Evolutionary conservation across 257 asterid species (phyloP), one percentile per base, ranked within the genome.

Genomic region (Fraxinus anomala): DNA sequence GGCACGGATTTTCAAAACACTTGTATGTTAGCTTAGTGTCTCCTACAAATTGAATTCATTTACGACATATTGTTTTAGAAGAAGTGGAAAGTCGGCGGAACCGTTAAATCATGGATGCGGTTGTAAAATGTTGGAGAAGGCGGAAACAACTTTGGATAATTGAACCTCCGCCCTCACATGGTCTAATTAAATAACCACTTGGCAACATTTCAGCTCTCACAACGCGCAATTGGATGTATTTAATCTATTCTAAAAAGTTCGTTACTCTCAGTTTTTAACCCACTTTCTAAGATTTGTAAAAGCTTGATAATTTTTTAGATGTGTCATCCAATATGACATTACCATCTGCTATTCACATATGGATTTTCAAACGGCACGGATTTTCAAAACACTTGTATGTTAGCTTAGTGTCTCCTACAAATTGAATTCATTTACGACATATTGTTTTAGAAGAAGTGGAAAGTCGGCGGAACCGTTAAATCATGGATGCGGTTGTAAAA

Each of bases 141-240:
- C 16, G 51, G 36, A 33, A 24, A n/a, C 6, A 75, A 44, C 24
- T 69, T 69, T 77, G 97, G 86, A 93, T 91, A 61, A 93, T 89
- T 6, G 98, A 93, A 34, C 98, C 98, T 47, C 97, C 97, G 6
- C 98, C 98, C 34, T 93, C 98, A 80, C 97, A 93, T 44, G 97
- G 97, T 80, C 98, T 91, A 77, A 93, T 85, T 37, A 93, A 85
- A 89, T 87, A 93, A 59, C 98, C 98, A 88, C 98, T 91, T 31
- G 98, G 92, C 81, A 91, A 80, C 89, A 93, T 82, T 84, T 93
- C 98, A 7, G 97, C 98, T 79, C 98, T 88, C 79, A 91, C 96
- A 78, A 91, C 3, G 31, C 31, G 6, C 69, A 63, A 63, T 63
- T 16, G 10, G 17, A 63, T 10, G 34, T 59, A n/a, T 7, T 12